Percentiles rank a stretch among this genome's conserved stretches.
phyloP scores from a whole-genome alignment of 192 early-diverging fungal genomes.

The Thamnidium elegans region DNA sequence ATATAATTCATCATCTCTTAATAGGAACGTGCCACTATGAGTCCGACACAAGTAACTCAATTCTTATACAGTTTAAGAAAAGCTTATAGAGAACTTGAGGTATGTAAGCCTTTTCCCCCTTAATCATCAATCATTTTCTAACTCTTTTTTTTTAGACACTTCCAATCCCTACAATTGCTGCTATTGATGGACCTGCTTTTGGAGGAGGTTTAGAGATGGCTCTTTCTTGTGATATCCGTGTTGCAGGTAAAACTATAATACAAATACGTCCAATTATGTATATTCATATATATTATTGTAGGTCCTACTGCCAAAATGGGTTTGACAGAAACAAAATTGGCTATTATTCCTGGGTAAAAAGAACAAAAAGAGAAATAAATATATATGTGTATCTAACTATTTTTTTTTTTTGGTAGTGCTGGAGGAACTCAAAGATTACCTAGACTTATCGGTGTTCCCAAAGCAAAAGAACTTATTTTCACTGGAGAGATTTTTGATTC shows the following conservation, averaged over 20 bases:
- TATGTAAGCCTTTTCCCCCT: constrained; percentile 8
- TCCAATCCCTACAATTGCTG: constrained; percentile 91
- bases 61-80: constrained; percentile 79
- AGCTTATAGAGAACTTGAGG: constrained; percentile 80
- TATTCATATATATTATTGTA: constrained; percentile 11
- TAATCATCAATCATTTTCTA: neutral
- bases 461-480: constrained; percentile 93
- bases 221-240: constrained; percentile 83
- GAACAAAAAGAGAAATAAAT: neutral
- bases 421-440: constrained; percentile 94
- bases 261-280: too few species aligned
- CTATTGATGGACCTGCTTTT: constrained; percentile 89
- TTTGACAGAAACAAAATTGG: constrained; percentile 87
- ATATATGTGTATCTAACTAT: neutral
- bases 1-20: neutral
- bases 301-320: constrained; percentile 73
- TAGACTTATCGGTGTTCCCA: constrained; percentile 78
- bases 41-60: constrained; percentile 65
- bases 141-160: constrained; percentile 48
- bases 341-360: constrained; percentile 89
- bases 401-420: constrained; percentile 55
- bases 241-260: constrained; percentile 58
- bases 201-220: constrained; percentile 93
- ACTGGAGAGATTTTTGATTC: constrained; percentile 72
- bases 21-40: constrained; percentile 83